Conservation (phyloP, 495 filamentous ascomycete species). For the Tirmania nivea region DNA sequence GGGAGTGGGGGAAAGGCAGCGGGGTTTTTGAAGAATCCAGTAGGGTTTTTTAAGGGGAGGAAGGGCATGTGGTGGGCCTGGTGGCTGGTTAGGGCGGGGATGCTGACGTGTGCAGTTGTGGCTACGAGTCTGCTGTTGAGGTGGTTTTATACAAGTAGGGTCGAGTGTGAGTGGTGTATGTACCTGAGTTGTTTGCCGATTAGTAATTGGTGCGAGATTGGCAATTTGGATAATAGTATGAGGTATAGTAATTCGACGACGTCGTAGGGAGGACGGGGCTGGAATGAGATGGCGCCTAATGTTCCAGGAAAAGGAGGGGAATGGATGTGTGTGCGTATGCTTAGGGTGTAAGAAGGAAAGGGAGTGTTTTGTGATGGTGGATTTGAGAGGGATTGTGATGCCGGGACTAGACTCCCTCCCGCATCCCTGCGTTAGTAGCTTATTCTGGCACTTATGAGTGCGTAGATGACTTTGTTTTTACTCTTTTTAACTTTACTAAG, state of each 20-base stretch:
- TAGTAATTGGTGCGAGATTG: background rate
- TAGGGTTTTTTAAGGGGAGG: conserved; percentile 74
- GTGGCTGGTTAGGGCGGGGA: conserved; percentile 72
- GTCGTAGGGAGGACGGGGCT: background rate
- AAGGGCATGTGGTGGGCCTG: conserved; percentile 93
- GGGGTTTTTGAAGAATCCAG: conserved; percentile 42
- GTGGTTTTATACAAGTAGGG: conserved; percentile 67
- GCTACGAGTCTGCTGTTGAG: conserved; percentile 66
- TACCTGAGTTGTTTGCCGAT: conserved; percentile 67
- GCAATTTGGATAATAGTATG: background rate
- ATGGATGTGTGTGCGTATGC: background rate
- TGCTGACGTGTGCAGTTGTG: conserved; percentile 54
- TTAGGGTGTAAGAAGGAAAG: background rate
- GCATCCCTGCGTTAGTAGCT: too few species aligned
- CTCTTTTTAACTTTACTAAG: too few species aligned
- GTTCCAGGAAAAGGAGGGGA: background rate
- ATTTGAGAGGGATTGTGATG: background rate
- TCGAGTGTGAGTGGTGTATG: conserved; percentile 76
- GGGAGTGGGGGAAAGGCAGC: conserved; percentile 17
- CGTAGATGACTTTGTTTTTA: too few species aligned
- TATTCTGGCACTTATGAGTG: too few species aligned
- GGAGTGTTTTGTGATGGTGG: background rate
- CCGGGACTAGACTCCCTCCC: too few species aligned
- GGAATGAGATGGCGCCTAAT: background rate
- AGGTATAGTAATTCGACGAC: background rate